A percentile compares a stretch with the other conserved stretches of the same genome.
phyloP scores from a whole-genome alignment of 495 filamentous ascomycete species.

The Sphaerosporella brunnea region DNA sequence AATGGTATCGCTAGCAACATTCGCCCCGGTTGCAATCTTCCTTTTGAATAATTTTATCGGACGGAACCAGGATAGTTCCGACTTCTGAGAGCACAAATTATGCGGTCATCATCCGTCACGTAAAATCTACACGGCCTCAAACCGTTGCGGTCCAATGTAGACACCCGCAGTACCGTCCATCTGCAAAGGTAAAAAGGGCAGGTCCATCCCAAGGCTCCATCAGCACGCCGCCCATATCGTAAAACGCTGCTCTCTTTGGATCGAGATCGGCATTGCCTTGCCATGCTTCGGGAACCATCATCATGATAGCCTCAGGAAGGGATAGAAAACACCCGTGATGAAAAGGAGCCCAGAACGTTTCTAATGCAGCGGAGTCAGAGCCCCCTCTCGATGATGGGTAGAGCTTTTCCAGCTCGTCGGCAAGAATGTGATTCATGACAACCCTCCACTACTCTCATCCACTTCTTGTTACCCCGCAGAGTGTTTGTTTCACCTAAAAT shows the following conservation, averaged over 20 bases:
- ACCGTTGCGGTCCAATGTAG: conserved; percentile 96
- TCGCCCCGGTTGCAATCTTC: conserved; percentile 82
- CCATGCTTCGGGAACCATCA: conserved; percentile 99
- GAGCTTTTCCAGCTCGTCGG: conserved; percentile 74
- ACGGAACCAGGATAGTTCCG: conserved; percentile 81
- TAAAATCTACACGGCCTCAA: conserved; percentile 96
- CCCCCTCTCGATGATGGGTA: conserved; percentile 96
- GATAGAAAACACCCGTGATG: conserved; percentile 94
- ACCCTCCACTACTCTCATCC: conserved; percentile 98
- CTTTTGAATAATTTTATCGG: conserved; percentile 83
- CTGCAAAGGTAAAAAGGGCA: conserved; percentile 93
- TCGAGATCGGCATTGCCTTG: conserved; percentile 88
- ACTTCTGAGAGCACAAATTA: conserved; percentile 98
- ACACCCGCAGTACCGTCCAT: conserved; percentile 95
- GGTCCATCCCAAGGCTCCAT: conserved; percentile 99
- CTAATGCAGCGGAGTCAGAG: conserved; percentile 94
- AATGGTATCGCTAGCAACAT: conserved; percentile 91
- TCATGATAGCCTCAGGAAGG: conserved; percentile 92
- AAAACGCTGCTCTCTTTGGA: conserved; percentile 91
- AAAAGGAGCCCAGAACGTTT: conserved; percentile 89
- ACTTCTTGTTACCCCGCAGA: conserved; percentile 97
- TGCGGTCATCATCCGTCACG: conserved; percentile 92
- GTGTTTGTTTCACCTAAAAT: conserved; percentile 81
- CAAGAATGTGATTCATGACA: conserved; percentile 78
- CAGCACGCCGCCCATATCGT: conserved; percentile 97